A percentile compares a stretch with the other conserved stretches of the same genome.
Conservation (phyloP, 2,329 filamentous ascomycete species). For the Aspergillus tanneri region DNA sequence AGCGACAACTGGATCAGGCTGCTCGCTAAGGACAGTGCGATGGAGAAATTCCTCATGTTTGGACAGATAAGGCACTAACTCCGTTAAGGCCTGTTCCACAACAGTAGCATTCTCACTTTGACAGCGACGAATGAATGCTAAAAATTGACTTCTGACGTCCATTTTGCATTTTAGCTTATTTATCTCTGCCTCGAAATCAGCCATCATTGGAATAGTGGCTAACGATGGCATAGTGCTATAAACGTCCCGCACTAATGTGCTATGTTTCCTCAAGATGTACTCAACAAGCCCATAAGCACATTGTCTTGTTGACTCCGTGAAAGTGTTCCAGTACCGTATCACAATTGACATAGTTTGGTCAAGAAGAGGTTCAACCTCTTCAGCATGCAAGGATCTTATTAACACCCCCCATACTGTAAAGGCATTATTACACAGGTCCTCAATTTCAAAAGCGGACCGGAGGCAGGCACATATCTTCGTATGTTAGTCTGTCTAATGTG, state of each 20-base stretch:
- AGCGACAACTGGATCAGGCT: slow-evolving; percentile 72
- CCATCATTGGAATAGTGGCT: slow-evolving; percentile 65
- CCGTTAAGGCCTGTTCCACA: slow-evolving; percentile 74
- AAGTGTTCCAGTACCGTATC: slow-evolving; percentile 71
- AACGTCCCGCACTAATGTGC: slow-evolving; percentile 60
- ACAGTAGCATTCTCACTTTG: slow-evolving; percentile 83
- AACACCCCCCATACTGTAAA: slow-evolving; percentile 84
- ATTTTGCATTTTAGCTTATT: slow-evolving; percentile 63
- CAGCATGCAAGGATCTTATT: slow-evolving; percentile 69
- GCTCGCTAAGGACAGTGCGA: slow-evolving; percentile 75
- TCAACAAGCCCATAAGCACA: slow-evolving; percentile 63
- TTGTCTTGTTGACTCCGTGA: slow-evolving; percentile 61
- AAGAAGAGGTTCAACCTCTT: slow-evolving; percentile 75
- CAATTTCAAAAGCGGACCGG: slow-evolving; percentile 74
- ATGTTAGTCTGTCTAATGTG: slow-evolving; percentile 7
- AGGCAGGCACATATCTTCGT: slow-evolving; percentile 83
- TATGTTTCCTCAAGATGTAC: slow-evolving; percentile 64
- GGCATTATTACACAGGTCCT: slow-evolving; percentile 71
- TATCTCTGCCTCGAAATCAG: slow-evolving; percentile 66
- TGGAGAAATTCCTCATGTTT: slow-evolving; percentile 76
- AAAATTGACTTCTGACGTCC: slow-evolving; percentile 65
- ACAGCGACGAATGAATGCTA: slow-evolving; percentile 71
- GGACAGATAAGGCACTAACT: slow-evolving; percentile 72
- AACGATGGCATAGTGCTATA: slow-evolving; percentile 79
- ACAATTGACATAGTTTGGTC: slow-evolving; percentile 90